Evolutionary conservation across 2,329 filamentous ascomycete species (phyloP).

Genomic region (Fusarium napiforme): DNA sequence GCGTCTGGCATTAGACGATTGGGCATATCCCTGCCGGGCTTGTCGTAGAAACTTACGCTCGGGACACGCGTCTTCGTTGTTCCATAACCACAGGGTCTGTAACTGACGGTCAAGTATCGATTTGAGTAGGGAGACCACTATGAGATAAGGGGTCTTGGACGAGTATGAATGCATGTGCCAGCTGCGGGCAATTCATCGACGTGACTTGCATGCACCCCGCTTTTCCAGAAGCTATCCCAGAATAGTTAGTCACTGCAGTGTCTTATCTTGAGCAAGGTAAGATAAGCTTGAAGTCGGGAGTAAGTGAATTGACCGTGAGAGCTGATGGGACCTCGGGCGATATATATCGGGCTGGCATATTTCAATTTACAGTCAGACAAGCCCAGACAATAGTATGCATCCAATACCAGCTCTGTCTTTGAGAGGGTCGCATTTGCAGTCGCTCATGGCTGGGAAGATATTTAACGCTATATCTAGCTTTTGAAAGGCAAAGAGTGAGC

Average conservation of each 20-base stretch:
- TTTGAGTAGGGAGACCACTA: too few species aligned
- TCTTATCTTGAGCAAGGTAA: background rate
- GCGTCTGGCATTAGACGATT: background rate
- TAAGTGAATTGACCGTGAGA: background rate
- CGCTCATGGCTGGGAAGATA: background rate
- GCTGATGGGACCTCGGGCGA: background rate
- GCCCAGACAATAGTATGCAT: background rate
- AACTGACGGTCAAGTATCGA: background rate
- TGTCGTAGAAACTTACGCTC: background rate
- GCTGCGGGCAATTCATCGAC: background rate
- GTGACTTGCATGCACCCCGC: background rate
- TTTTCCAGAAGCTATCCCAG: background rate
- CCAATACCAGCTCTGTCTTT: too few species aligned
- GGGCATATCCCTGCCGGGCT: background rate
- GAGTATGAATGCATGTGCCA: background rate
- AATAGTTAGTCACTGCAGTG: background rate
- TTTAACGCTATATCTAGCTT: accelerated
- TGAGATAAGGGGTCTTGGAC: background rate
- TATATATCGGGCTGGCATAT: background rate
- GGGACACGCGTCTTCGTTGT: background rate
- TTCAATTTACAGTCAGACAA: background rate
- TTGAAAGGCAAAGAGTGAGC: background rate
- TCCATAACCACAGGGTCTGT: background rate
- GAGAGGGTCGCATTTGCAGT: background rate
- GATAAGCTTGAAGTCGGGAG: background rate